These are phyloP conservation scores for Lachancea cidri DNA, from an alignment of 805 yeast species.

Conservation along the genomic window DNA sequence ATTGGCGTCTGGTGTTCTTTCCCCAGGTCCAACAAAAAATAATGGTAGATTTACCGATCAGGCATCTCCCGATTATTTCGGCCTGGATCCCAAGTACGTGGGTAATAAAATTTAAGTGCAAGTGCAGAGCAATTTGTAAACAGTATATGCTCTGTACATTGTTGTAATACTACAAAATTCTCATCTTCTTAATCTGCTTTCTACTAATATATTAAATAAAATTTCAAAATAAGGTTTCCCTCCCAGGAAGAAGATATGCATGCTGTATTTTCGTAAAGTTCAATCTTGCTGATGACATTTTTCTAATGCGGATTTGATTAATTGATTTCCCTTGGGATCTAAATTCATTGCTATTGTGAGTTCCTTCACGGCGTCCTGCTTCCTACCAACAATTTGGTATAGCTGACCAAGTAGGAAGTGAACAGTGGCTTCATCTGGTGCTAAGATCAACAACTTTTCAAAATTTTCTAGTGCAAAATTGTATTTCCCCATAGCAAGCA, in stretches of 20 bases:
- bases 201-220: too few relatives aligned
- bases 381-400: slow-evolving; percentile 69
- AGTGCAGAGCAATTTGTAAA: not conserved
- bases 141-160: slow-evolving; percentile 1
- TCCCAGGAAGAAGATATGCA: not conserved
- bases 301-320: slow-evolving; percentile 81
- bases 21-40: slow-evolving; percentile 35
- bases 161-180: slow-evolving; percentile 3
- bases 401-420: slow-evolving; percentile 86
- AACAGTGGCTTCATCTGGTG: slow-evolving; percentile 93
- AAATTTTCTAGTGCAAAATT: slow-evolving; percentile 70
- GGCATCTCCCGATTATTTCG: slow-evolving; percentile 7
- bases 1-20: slow-evolving; percentile 54
- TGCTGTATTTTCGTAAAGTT: not conserved
- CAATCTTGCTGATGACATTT: slow-evolving; percentile 31
- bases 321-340: slow-evolving; percentile 88
- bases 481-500: slow-evolving; percentile 66
- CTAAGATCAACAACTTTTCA: slow-evolving; percentile 63
- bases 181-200: not conserved
- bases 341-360: slow-evolving; percentile 84
- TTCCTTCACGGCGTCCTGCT: slow-evolving; percentile 73
- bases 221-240: not conserved
- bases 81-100: slow-evolving; percentile 10
- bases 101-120: slow-evolving; percentile 8
- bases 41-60: slow-evolving; percentile 6